Conservation (phyloP, 345 rosid genomes). For the Eucalyptus victrix region DNA sequence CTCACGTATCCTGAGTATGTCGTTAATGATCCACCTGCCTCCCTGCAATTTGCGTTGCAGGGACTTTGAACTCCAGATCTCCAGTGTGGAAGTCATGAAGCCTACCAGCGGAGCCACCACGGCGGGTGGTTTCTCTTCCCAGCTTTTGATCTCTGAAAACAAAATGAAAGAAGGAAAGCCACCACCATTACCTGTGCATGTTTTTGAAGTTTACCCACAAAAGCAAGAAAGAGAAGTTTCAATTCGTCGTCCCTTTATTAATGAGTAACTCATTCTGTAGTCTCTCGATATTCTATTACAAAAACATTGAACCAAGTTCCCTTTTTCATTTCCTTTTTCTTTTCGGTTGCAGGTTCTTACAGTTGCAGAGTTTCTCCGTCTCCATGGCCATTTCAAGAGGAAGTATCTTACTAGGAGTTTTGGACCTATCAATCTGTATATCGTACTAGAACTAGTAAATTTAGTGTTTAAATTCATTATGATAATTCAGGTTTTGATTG, state of each 20-base stretch:
- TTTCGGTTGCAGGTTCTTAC: neutral
- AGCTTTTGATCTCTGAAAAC: too few relatives aligned
- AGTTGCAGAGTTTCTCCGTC: neutral
- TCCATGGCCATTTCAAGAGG: neutral
- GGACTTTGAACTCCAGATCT: too few relatives aligned
- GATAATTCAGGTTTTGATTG: neutral
- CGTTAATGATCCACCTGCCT: too few relatives aligned
- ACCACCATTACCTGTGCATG: neutral
- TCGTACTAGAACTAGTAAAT: neutral
- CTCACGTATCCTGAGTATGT: accelerated
- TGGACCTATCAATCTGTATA: neutral
- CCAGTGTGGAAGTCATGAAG: accelerated
- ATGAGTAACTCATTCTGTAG: too few relatives aligned
- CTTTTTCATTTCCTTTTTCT: neutral
- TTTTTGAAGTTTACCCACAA: neutral
- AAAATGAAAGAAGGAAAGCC: neutral
- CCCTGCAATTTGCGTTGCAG: too few relatives aligned
- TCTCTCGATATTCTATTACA: too few relatives aligned
- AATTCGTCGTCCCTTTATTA: too few relatives aligned
- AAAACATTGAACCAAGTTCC: too few relatives aligned
- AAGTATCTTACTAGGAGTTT: neutral
- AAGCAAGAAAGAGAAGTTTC: too few relatives aligned
- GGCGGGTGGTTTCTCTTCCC: too few relatives aligned
- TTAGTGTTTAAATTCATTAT: neutral
- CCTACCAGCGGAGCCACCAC: too few relatives aligned